A percentile compares a stretch with the other conserved stretches of the same genome.
These are phyloP conservation scores for Cetraspora pellucida DNA, from an alignment of 192 early-diverging fungal species.

Conservation along the genomic window DNA sequence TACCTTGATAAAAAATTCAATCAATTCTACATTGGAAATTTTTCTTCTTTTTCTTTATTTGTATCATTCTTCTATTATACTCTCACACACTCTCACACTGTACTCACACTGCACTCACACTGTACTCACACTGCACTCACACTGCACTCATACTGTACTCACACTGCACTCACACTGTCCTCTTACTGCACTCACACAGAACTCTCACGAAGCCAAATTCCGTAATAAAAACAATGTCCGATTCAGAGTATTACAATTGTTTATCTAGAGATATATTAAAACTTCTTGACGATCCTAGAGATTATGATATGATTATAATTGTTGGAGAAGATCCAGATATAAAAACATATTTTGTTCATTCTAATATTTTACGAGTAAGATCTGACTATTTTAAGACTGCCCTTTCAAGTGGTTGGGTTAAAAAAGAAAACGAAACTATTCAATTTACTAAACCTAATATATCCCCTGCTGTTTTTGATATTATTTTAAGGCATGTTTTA, in stretches of 20 bases:
- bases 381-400: slow-evolving; percentile 13
- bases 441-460: slow-evolving; percentile 24
- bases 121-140: too few species aligned
- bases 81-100: too few species aligned
- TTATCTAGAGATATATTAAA: slow-evolving; percentile 3
- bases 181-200: too few species aligned
- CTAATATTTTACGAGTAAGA: slow-evolving; percentile 5
- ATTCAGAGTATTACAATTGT: background rate
- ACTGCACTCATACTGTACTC: too few species aligned
- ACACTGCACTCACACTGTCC: too few species aligned
- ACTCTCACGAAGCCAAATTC: background rate
- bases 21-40: too few species aligned
- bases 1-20: too few species aligned
- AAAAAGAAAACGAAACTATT: slow-evolving; percentile 8
- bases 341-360: background rate
- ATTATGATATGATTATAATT: slow-evolving; percentile 20
- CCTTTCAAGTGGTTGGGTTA: slow-evolving; percentile 2
- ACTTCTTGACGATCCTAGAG: background rate
- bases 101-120: too few species aligned
- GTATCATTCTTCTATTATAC: too few species aligned
- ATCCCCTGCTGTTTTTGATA: background rate
- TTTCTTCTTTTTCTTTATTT: too few species aligned
- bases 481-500: slow-evolving; percentile 16
- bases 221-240: background rate
- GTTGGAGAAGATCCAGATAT: background rate